Evolutionary conservation across 306 rosid species (phyloP), one percentile per base, ranked within the genome.

Genomic region (Hippophae tibetana): DNA sequence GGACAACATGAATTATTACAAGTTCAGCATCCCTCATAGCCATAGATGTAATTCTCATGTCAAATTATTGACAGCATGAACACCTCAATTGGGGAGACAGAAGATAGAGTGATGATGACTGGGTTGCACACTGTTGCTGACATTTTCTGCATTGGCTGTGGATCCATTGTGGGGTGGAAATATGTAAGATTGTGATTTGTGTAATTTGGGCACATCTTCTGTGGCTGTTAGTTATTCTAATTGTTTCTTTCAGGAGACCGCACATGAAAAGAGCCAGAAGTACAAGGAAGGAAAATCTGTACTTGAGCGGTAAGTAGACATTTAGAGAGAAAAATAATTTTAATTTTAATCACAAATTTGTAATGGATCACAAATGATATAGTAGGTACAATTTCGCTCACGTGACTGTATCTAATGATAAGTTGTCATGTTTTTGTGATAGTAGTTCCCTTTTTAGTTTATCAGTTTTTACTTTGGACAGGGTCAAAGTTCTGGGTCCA

Each of bases 101-200:
- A 84, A 76, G 89, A 82, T 45, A 84, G 97, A 57, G 0, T 6
- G 63, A 89, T 89, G 97, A 80, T 73, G 67, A 89, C 89, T 5
- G 95, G 97, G 43, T 45, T 82, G 84, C 97, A 89, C 76, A 81
- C 87, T 0, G 97, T 89, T 50, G 93, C 83, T 44, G 97, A 89
- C 86, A 84, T 89, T 56, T 89, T 84, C 82, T 89, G 97, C 48
- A 89, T 89, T 12, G 95, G 93, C 11, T 89, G 95, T 67, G 93
- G 95, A 72, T 89, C 97, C 6, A 80, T 86, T 55, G 82, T 89
- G 59, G 97, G 93, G 61, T 89, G 95, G 97, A 84, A 76, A 84
- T 89, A 89, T 78, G 97, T 89, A 86, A 82, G 95, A 83, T 57
- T 53, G 65, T 26, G 62, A 75, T 59, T 43, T 4, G 68, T 48